These are phyloP conservation scores for Eimeria nieschulzi DNA, from an alignment of 169 alveolate genomes.

Conservation along the genomic window DNA sequence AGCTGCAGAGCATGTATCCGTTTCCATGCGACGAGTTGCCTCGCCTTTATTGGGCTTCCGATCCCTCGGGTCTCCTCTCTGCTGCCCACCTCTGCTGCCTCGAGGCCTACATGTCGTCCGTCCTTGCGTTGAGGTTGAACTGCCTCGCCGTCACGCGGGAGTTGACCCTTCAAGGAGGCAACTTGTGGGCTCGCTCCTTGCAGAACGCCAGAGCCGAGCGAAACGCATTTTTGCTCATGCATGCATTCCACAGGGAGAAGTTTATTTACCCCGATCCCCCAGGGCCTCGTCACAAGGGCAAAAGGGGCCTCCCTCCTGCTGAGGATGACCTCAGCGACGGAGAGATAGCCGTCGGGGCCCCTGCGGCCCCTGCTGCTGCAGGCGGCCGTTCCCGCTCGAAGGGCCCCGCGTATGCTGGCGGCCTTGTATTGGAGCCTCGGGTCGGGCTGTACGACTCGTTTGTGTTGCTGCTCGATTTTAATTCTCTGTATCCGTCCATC, in stretches of 20 bases:
- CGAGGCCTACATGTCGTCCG: constrained; percentile 43
- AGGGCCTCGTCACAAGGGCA: background rate
- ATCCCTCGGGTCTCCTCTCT: constrained; percentile 31
- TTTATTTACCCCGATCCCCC: constrained; percentile 64
- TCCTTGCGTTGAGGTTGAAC: constrained; percentile 76
- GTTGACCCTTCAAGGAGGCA: constrained; percentile 96
- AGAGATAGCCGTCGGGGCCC: background rate
- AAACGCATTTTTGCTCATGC: constrained; percentile 95
- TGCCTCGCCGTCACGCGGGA: constrained; percentile 96
- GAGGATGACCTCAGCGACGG: background rate
- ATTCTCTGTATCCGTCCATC: constrained; percentile 98
- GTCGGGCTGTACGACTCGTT: constrained; percentile 97
- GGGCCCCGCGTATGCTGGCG: constrained; percentile 92
- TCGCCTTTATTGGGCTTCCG: constrained; percentile 8
- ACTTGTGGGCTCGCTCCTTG: constrained; percentile 93
- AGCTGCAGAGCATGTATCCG: constrained; percentile 5
- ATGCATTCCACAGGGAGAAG: constrained; percentile 89
- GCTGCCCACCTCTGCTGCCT: constrained; percentile 24
- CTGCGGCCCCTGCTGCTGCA: background rate
- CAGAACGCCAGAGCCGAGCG: constrained; percentile 93
- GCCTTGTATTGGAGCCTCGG: constrained; percentile 97
- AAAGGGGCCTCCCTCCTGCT: background rate
- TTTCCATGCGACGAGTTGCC: constrained; percentile 40
- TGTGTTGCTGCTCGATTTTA: constrained; percentile 97
- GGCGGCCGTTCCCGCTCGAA: constrained; percentile 33